A percentile compares a stretch with the other conserved stretches of the same genome.
These are phyloP conservation scores for Gyrodon lividus DNA, from an alignment of 768 basidiomycete genomes.

Conservation along the genomic window DNA sequence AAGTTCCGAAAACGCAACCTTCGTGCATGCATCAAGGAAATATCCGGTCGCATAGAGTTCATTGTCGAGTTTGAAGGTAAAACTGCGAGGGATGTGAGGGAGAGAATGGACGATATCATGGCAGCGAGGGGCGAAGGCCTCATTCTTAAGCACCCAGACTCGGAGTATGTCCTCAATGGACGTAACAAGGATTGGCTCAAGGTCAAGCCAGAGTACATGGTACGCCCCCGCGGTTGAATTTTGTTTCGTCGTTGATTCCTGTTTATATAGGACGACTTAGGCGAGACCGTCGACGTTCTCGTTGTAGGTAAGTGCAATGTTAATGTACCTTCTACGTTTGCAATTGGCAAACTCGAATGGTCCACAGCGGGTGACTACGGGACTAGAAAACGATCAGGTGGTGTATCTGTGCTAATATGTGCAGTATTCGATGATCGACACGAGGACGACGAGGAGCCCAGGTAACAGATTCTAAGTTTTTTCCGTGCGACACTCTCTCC, in stretches of 20 bases:
- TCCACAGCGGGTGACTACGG: constrained; percentile 84
- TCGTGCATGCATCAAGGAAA: constrained; percentile 59
- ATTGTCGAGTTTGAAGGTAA: constrained; percentile 68
- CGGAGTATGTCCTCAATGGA: constrained; percentile 82
- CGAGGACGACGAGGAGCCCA: constrained; percentile 51
- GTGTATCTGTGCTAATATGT: constrained; percentile 86
- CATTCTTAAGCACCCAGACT: constrained; percentile 82
- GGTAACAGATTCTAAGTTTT: constrained; percentile 39
- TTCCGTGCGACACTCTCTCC: not conserved
- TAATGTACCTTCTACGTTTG: too few relatives aligned
- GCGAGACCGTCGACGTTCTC: constrained; percentile 88
- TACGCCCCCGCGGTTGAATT: constrained; percentile 25
- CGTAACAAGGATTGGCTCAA: constrained; percentile 94
- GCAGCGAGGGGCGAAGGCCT: constrained; percentile 87
- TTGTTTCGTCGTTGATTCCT: constrained; percentile 1
- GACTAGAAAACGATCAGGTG: constrained; percentile 79
- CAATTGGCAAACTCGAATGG: not conserved
- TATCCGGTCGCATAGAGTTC: constrained; percentile 82
- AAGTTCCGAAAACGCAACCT: constrained; percentile 80
- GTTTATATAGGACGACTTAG: constrained; percentile 72
- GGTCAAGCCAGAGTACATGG: constrained; percentile 89
- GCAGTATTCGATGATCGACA: constrained; percentile 81
- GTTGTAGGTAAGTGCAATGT: constrained; percentile 66
- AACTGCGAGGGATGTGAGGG: constrained; percentile 78
- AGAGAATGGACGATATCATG: constrained; percentile 81